phyloP scores from a whole-genome alignment of 441 rosid genomes.

The Flueggea neowawraea region DNA sequence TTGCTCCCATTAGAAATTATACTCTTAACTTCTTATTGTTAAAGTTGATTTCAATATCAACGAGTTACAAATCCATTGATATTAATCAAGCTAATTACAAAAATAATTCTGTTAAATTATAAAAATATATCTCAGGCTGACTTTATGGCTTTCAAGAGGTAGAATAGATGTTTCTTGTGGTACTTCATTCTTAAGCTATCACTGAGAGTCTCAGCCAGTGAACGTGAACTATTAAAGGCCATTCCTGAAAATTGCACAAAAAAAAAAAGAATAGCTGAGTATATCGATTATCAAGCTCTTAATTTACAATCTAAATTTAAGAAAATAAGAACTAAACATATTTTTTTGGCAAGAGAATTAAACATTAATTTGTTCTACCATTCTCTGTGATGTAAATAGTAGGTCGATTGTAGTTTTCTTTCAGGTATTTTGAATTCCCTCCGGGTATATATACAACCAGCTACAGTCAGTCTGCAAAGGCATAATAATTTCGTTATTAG shows the following conservation, averaged over 20 bases:
- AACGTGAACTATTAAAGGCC: constrained; percentile 22
- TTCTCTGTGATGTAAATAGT: constrained; percentile 47
- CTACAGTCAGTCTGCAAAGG: constrained; percentile 23
- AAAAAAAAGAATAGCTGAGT: too few relatives aligned
- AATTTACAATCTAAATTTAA: too few relatives aligned
- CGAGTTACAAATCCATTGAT: too few relatives aligned
- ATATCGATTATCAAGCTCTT: too few relatives aligned
- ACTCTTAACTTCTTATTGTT: too few relatives aligned
- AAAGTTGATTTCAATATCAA: too few relatives aligned
- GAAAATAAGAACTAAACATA: too few relatives aligned
- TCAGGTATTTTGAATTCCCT: constrained; percentile 34
- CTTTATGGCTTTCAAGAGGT: constrained; percentile 34
- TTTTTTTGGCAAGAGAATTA: too few relatives aligned
- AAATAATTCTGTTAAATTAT: neutral
- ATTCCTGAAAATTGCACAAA: constrained; percentile 23
- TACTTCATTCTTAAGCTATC: constrained; percentile 28
- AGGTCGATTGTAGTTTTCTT: constrained; percentile 33
- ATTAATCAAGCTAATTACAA: too few relatives aligned
- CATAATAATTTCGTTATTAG: too few relatives aligned
- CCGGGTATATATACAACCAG: constrained; percentile 39
- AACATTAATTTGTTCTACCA: constrained; percentile 18
- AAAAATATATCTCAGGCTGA: constrained; percentile 6
- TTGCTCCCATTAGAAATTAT: too few relatives aligned
- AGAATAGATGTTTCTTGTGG: constrained; percentile 33
- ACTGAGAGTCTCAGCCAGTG: constrained; percentile 27